Evolutionary conservation across 2,329 filamentous ascomycete species (phyloP), one percentile per base, ranked within the genome.

Genomic region (Bipolaris victoriae): DNA sequence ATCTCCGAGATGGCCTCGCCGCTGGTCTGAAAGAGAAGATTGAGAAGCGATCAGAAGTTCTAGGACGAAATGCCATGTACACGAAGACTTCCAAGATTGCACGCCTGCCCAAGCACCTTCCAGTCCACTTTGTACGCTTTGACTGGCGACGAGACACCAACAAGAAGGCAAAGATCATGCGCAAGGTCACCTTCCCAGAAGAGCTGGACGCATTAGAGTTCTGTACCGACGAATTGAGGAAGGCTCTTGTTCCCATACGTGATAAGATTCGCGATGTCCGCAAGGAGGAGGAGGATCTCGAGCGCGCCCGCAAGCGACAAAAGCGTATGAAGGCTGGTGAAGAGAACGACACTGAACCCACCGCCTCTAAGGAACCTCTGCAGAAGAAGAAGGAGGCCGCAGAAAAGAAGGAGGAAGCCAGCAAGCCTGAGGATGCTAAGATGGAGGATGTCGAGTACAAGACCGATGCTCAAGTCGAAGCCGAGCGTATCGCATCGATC

Each of bases 91-190:
- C 92, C n/a, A 87, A 89, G 72, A 96, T 99, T 68, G 87, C 93
- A 10, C 89, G 94, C 18, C 82, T 97, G 47, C 95, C 95, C 16
- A 96, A 97, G 77, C 97, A 99, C 75, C 84, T 99, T 43, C 95
- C 95, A 0, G 91, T 99, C 3, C 95, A 99, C 78, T 97, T 99
- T 76, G 91, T 99, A 55, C 91, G 95, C 63, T 99, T 99, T 81
- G 97, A 94, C 81, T 99, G 95, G 95, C 94, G 96, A 74, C 88
- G 90, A 45, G 92, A 96, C 66, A 92, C 91, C 3, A 90, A 96
- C 78, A 98, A 98, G 82, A 99, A 99, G 83, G 93, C 94, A 65
- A 99, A 99, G 84, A 99, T 99, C 69, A 94, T 99, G 91, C 91
- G 93, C 75, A 99, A 98, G 80, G 95, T 99, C 55, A 94, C 92